phyloP scores from a whole-genome alignment of 2,329 filamentous ascomycete species.

The Aspergillus intermedius region DNA sequence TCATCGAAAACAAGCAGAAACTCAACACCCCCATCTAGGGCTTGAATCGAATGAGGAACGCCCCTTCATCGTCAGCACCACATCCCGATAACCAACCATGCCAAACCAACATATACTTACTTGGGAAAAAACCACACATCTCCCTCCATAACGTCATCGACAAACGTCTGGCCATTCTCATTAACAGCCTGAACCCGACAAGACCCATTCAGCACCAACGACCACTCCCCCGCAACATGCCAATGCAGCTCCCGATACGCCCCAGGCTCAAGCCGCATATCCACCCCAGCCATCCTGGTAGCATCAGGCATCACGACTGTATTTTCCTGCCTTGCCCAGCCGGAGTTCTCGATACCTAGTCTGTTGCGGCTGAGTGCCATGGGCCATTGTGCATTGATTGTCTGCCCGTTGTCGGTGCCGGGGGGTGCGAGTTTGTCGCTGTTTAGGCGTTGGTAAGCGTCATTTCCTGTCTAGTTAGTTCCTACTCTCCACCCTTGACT shows the following conservation, averaged over 20 bases:
- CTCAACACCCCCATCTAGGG: constrained; percentile 60
- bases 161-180: constrained; percentile 64
- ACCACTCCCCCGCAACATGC: constrained; percentile 36
- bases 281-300: constrained; percentile 51
- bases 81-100: neutral
- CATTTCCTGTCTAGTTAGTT: constrained; percentile 28
- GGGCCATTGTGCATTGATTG: constrained; percentile 47
- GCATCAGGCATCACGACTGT: constrained; percentile 44
- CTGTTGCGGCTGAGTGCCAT: constrained; percentile 44
- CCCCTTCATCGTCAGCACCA: constrained; percentile 35
- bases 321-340: constrained; percentile 54
- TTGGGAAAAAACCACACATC: constrained; percentile 78
- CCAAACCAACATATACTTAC: constrained; percentile 8
- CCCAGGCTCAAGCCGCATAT: constrained; percentile 53
- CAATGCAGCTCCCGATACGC: constrained; percentile 60
- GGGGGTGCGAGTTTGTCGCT: constrained; percentile 51
- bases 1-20: constrained; percentile 60
- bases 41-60: constrained; percentile 70
- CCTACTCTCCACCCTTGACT: too few relatives aligned
- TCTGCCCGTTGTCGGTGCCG: constrained; percentile 41
- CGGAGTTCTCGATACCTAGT: constrained; percentile 41
- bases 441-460: constrained; percentile 48
- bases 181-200: constrained; percentile 33
- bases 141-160: constrained; percentile 69
- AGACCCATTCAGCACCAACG: constrained; percentile 34